phyloP scores from a whole-genome alignment of 139 green algal species.

The Microglena sp. region DNA sequence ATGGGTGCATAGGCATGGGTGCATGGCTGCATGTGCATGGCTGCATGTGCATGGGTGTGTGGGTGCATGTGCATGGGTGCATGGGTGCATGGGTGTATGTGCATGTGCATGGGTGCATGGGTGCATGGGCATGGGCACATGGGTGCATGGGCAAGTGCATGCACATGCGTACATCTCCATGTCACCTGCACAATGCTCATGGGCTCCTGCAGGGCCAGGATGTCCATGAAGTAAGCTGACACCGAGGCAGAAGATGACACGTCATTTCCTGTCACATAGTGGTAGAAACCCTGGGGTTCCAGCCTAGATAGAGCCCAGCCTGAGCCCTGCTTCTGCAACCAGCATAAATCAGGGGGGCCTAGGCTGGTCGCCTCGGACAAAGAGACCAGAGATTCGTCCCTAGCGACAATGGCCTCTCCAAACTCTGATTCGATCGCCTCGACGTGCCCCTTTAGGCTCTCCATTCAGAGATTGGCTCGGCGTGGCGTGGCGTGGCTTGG shows the following conservation, averaged over 20 bases:
- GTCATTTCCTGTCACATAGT: slow-evolving; percentile 40
- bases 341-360: slow-evolving; percentile 52
- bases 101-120: too few relatives aligned
- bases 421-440: slow-evolving; percentile 38
- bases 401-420: slow-evolving; percentile 32
- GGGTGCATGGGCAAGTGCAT: too few relatives aligned
- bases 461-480: too few relatives aligned
- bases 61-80: too few relatives aligned
- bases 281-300: slow-evolving; percentile 44
- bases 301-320: background rate
- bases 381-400: slow-evolving; percentile 27
- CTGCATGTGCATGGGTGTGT: too few relatives aligned
- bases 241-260: slow-evolving; percentile 36
- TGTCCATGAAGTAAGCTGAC: slow-evolving; percentile 48
- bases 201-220: slow-evolving; percentile 29
- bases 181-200: too few relatives aligned
- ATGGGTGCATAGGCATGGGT: too few relatives aligned
- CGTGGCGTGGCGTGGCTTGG: too few relatives aligned
- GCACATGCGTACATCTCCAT: too few relatives aligned
- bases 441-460: slow-evolving; percentile 21
- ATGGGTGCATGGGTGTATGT: too few relatives aligned
- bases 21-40: too few relatives aligned
- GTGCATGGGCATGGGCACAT: too few relatives aligned
- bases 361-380: slow-evolving; percentile 20
- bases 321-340: slow-evolving; percentile 40